Percentiles rank a stretch among this genome's conserved stretches.
Evolutionary conservation across 108 stramenopile genomes (phyloP).

Genomic region (Cyclotella distinguenda): DNA sequence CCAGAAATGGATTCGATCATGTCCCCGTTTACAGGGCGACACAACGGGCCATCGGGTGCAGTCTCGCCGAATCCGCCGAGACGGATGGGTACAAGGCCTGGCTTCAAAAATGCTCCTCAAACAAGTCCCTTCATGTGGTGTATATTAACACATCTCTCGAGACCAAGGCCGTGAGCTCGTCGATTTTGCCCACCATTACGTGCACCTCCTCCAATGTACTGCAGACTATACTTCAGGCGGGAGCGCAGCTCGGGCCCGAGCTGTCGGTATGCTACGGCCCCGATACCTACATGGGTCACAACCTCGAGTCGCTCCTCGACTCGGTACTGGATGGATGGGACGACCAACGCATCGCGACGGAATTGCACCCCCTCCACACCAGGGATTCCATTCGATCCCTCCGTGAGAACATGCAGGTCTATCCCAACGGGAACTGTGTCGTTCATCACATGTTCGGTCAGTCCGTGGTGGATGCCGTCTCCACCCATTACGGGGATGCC

Average conservation of each 20-base stretch:
- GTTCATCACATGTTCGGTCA: slow-evolving; percentile 97
- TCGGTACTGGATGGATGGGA: slow-evolving; percentile 58
- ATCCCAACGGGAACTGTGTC: slow-evolving; percentile 89
- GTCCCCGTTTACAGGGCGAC: slow-evolving; percentile 89
- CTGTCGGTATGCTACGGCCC: slow-evolving; percentile 89
- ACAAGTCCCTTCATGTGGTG: slow-evolving; percentile 77
- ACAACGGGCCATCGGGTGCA: slow-evolving; percentile 78
- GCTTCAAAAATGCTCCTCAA: slow-evolving; percentile 54
- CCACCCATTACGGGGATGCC: slow-evolving; percentile 67
- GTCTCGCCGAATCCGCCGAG: slow-evolving; percentile 91
- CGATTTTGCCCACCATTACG: slow-evolving; percentile 91
- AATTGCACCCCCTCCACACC: slow-evolving; percentile 73
- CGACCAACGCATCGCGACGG: slow-evolving; percentile 58
- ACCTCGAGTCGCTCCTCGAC: slow-evolving; percentile 74
- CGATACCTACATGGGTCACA: slow-evolving; percentile 96
- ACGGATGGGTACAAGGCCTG: slow-evolving; percentile 78
- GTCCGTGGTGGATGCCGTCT: slow-evolving; percentile 71
- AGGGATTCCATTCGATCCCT: slow-evolving; percentile 52
- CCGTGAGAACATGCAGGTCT: slow-evolving; percentile 67
- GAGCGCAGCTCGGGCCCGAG: slow-evolving; percentile 68
- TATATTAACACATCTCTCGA: slow-evolving; percentile 96
- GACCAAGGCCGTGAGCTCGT: slow-evolving; percentile 82
- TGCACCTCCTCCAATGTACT: slow-evolving; percentile 93
- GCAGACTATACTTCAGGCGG: slow-evolving; percentile 87
- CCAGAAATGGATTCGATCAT: slow-evolving; percentile 64